Percentiles rank a stretch among this genome's conserved stretches.
These are phyloP conservation scores for Tylopilus sp. DNA, from an alignment of 1,284 basidiomycete genomes.

Conservation along the genomic window DNA sequence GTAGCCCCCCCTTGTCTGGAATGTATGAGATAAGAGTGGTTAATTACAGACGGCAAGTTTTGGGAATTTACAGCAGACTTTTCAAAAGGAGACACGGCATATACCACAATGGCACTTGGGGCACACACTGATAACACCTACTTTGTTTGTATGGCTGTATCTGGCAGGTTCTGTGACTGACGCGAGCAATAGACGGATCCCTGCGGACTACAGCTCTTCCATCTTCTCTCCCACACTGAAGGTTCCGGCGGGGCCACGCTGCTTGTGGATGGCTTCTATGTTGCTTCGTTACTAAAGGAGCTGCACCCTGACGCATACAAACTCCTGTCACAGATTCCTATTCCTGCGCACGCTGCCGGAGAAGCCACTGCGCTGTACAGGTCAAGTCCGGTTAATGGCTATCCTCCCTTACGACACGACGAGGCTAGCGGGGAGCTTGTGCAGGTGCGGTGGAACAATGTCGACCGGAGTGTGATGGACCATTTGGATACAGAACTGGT, in stretches of 20 bases:
- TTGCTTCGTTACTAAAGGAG: conserved; percentile 78
- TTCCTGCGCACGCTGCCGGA: conserved; percentile 90
- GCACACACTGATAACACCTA: conserved; percentile 98
- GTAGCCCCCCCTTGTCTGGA: conserved; percentile 7
- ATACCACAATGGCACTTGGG: conserved; percentile 85
- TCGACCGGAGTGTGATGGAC: conserved; percentile 85
- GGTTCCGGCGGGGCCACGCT: conserved; percentile 87
- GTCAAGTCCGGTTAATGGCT: conserved; percentile 64
- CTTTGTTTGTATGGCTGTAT: conserved; percentile 60
- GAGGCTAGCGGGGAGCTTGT: conserved; percentile 64
- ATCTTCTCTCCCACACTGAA: conserved; percentile 85
- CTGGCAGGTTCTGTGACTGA: conserved; percentile 22
- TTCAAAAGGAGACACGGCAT: conserved; percentile 89
- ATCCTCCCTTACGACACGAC: conserved; percentile 77
- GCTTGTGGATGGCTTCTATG: conserved; percentile 94
- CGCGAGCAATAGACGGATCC: conserved; percentile 76
- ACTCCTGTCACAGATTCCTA: conserved; percentile 70
- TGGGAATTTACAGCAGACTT: conserved; percentile 97
- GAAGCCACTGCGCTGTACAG: conserved; percentile 70
- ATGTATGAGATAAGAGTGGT: conserved; percentile 9
- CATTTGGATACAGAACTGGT: conserved; percentile 64
- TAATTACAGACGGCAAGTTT: conserved; percentile 78
- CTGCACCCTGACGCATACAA: conserved; percentile 77
- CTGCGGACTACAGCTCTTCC: conserved; percentile 93
- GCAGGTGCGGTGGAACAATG: conserved; percentile 93